Percentiles rank a stretch among this genome's conserved stretches.
phyloP scores from a whole-genome alignment of 768 basidiomycete genomes.

The Termitomyces titanicus region DNA sequence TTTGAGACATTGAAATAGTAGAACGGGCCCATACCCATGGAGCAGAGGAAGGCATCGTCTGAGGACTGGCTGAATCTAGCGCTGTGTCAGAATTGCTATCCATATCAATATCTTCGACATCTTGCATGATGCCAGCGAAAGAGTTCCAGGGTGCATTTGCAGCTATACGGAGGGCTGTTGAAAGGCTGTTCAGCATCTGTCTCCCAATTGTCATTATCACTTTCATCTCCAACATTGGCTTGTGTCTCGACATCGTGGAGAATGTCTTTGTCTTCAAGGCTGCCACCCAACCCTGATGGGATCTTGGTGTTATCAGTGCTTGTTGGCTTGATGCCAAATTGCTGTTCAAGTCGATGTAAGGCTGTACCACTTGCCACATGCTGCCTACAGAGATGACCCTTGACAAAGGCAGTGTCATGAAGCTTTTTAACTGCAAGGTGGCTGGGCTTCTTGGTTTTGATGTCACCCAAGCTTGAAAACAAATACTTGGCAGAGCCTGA shows the following conservation, averaged over 20 bases:
- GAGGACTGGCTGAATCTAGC: too few species aligned
- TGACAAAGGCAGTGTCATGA: background rate
- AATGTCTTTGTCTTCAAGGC: background rate
- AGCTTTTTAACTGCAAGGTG: background rate
- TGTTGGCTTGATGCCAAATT: background rate
- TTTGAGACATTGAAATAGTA: too few species aligned
- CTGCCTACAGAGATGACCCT: background rate
- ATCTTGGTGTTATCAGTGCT: background rate
- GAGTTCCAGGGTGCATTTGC: background rate
- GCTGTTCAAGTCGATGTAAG: background rate
- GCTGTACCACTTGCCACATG: background rate
- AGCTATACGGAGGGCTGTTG: background rate
- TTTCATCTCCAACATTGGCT: too few species aligned
- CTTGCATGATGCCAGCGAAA: background rate
- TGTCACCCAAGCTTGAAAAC: conserved; percentile 1
- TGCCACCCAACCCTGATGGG: background rate
- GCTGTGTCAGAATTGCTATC: too few species aligned
- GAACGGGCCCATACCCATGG: too few species aligned
- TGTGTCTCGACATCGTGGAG: background rate
- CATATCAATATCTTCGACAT: too few species aligned
- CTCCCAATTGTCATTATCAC: too few species aligned
- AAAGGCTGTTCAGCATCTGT: too few species aligned
- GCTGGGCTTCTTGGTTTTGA: conserved; percentile 11
- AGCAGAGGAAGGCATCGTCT: too few species aligned
- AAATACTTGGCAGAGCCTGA: background rate